phyloP scores from a whole-genome alignment of 1,284 basidiomycete species.

The Ganoderma resinaceum region DNA sequence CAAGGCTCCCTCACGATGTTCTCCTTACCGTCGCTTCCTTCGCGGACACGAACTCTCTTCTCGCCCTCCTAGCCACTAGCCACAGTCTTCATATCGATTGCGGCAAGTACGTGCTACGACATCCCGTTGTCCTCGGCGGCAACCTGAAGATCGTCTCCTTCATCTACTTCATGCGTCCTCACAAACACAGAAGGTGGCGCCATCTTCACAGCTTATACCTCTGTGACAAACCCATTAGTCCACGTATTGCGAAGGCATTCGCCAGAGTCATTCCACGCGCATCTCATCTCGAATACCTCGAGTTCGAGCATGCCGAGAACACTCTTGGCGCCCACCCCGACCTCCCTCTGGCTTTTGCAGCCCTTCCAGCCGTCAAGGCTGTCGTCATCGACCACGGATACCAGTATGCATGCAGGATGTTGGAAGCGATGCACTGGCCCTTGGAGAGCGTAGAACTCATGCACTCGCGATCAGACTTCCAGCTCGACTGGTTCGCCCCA shows the following conservation, averaged over 20 bases:
- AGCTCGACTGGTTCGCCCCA: slow-evolving; percentile 1
- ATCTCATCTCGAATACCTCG: slow-evolving; percentile 8
- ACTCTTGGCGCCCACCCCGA: slow-evolving; percentile 12
- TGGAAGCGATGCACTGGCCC: slow-evolving; percentile 20
- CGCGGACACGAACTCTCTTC: neutral
- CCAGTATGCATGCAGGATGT: slow-evolving; percentile 18
- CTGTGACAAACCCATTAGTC: neutral
- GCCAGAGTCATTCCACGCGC: slow-evolving; percentile 15
- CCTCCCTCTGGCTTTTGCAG: slow-evolving; percentile 15
- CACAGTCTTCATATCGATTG: slow-evolving; percentile 11
- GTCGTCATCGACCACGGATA: slow-evolving; percentile 10
- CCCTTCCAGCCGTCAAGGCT: slow-evolving; percentile 14
- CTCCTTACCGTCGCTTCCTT: slow-evolving; percentile 15
- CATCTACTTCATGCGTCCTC: slow-evolving; percentile 16
- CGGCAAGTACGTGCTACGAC: slow-evolving; percentile 10
- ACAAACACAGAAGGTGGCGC: slow-evolving; percentile 16
- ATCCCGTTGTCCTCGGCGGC: neutral
- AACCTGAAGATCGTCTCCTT: slow-evolving; percentile 9
- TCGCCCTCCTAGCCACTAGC: slow-evolving; percentile 6
- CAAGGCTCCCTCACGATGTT: slow-evolving; percentile 12
- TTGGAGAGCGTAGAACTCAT: slow-evolving; percentile 6
- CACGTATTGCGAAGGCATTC: slow-evolving; percentile 9
- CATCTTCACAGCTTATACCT: slow-evolving; percentile 11
- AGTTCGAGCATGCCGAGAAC: slow-evolving; percentile 10
- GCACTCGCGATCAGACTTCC: neutral